Evolutionary conservation across 2,329 filamentous ascomycete species (phyloP).

Genomic region (Fusarium armeniacum): DNA sequence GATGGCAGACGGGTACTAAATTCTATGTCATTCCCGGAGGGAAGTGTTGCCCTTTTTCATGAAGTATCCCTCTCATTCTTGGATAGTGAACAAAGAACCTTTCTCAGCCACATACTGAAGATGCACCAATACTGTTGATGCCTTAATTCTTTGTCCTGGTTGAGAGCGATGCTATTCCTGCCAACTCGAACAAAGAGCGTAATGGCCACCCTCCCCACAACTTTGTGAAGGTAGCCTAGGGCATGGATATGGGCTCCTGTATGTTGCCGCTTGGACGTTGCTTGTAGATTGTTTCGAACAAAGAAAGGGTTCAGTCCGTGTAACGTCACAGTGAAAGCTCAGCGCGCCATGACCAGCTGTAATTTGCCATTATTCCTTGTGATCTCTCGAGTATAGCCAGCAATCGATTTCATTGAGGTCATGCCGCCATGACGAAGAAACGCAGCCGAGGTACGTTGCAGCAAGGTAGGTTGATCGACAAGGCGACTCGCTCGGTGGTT

Average conservation of each 20-base stretch:
- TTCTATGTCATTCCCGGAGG: background rate
- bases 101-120: constrained; percentile 12
- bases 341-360: constrained; percentile 8
- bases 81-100: constrained; percentile 42
- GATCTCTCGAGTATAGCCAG: background rate
- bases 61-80: background rate
- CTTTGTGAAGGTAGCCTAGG: background rate
- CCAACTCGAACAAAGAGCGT: constrained; percentile 21
- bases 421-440: background rate
- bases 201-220: background rate
- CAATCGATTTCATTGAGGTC: background rate
- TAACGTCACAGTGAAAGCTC: constrained; percentile 14
- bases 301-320: constrained; percentile 22
- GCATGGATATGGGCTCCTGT: background rate
- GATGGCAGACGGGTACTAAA: background rate
- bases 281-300: constrained; percentile 37
- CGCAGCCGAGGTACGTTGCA: constrained; percentile 13
- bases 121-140: constrained; percentile 3
- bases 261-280: constrained; percentile 7
- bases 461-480: constrained; percentile 6
- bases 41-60: background rate
- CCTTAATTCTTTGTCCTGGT: constrained; percentile 34
- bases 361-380: constrained; percentile 5
- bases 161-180: constrained; percentile 6
- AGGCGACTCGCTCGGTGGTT: constrained; percentile 10